A percentile compares a stretch with the other conserved stretches of the same genome.
Evolutionary conservation across 306 rosid genomes (phyloP).

Genomic region (Rubus idaeus): DNA sequence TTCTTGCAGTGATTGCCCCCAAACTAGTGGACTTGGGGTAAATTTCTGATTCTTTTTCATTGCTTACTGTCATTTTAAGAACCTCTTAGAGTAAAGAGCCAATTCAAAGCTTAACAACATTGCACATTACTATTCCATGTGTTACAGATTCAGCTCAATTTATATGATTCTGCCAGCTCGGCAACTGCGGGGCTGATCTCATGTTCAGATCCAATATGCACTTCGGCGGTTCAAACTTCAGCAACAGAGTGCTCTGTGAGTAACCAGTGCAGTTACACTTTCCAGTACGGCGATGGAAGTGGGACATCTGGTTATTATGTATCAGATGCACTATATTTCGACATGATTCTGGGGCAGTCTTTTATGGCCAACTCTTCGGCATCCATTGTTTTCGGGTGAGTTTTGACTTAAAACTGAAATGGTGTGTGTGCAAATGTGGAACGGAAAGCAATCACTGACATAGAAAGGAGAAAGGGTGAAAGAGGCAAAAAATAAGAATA

Average conservation of each 20-base stretch:
- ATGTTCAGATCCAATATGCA: slow-evolving; percentile 77
- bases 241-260: slow-evolving; percentile 63
- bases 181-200: slow-evolving; percentile 55
- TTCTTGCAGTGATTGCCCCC: slow-evolving; percentile 85
- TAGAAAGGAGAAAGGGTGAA: slow-evolving; percentile 17
- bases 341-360: slow-evolving; percentile 75
- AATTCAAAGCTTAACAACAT: background rate
- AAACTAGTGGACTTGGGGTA: slow-evolving; percentile 84
- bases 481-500: slow-evolving; percentile 8
- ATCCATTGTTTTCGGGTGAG: slow-evolving; percentile 84
- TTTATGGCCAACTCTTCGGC: slow-evolving; percentile 61
- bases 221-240: slow-evolving; percentile 54
- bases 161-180: slow-evolving; percentile 68
- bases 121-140: slow-evolving; percentile 6
- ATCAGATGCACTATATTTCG: slow-evolving; percentile 65
- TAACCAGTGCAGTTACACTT: slow-evolving; percentile 79
- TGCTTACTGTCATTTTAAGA: slow-evolving; percentile 9
- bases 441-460: background rate
- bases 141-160: slow-evolving; percentile 78
- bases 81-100: slow-evolving; percentile 16
- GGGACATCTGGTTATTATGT: slow-evolving; percentile 82
- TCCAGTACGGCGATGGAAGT: slow-evolving; percentile 87
- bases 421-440: slow-evolving; percentile 3
- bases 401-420: slow-evolving; percentile 17
- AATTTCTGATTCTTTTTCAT: slow-evolving; percentile 26